These are phyloP conservation scores for Albugo candida DNA, from an alignment of 352 stramenopile genomes.

Conservation along the genomic window DNA sequence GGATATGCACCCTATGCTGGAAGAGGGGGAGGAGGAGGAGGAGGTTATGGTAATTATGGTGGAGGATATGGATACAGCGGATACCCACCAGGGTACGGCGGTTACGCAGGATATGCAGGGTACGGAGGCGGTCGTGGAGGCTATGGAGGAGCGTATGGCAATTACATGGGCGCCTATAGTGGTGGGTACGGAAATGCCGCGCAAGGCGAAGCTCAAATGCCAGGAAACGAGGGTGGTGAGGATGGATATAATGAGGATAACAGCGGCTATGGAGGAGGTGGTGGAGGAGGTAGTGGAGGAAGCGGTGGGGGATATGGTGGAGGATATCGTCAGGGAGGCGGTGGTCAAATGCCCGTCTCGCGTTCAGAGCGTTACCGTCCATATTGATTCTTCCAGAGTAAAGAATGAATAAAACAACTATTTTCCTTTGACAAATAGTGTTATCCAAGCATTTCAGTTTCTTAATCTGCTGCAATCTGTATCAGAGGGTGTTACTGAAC, in stretches of 20 bases:
- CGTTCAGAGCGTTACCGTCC: conserved; percentile 69
- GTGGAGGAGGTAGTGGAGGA: conserved; percentile 3
- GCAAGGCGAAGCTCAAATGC: conserved; percentile 1
- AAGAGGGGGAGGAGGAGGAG: conserved; percentile 11
- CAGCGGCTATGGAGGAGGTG: neutral
- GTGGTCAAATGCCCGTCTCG: conserved; percentile 27
- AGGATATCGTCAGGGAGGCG: conserved; percentile 36
- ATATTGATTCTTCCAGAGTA: conserved; percentile 22
- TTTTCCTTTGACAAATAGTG: too few relatives aligned
- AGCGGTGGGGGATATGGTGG: conserved; percentile 16
- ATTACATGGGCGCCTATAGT: conserved; percentile 14
- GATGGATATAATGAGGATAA: neutral
- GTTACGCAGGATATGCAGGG: conserved; percentile 11
- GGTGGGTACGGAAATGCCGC: conserved; percentile 13
- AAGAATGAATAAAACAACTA: too few relatives aligned
- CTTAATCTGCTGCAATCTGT: too few relatives aligned
- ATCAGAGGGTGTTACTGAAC: too few relatives aligned
- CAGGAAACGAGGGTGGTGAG: conserved; percentile 5
- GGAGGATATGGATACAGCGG: conserved; percentile 13
- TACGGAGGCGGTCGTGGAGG: conserved; percentile 9
- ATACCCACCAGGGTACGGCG: conserved; percentile 6
- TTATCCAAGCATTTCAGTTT: too few relatives aligned
- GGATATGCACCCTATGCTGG: conserved; percentile 9
- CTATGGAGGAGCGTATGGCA: conserved; percentile 10
- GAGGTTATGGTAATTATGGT: conserved; percentile 8